Evolutionary conservation across 371 early-diverging fungal species (phyloP).

Genomic region (Coemansia sp.): DNA sequence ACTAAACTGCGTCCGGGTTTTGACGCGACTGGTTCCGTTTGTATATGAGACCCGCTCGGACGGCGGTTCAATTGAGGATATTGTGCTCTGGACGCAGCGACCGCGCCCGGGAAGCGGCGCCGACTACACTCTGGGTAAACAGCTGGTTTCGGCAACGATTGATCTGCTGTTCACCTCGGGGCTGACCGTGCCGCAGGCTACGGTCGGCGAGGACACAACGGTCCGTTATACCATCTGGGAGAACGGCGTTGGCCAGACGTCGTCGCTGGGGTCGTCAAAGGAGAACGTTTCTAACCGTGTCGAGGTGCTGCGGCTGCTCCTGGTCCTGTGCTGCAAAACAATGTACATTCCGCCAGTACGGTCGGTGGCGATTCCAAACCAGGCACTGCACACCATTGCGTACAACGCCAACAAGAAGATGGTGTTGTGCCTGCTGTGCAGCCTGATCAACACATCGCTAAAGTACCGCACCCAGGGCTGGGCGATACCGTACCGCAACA

Average conservation of each 20-base stretch:
- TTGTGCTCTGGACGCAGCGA: conserved; percentile 65
- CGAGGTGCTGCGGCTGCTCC: conserved; percentile 73
- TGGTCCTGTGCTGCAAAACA: conserved; percentile 71
- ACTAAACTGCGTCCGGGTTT: conserved; percentile 77
- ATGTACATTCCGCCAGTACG: conserved; percentile 74
- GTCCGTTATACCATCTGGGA: conserved; percentile 84
- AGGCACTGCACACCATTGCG: conserved; percentile 58
- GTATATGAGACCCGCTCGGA: conserved; percentile 66
- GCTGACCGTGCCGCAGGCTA: conserved; percentile 71
- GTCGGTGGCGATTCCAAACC: conserved; percentile 60
- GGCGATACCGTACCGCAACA: conserved; percentile 84
- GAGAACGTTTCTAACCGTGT: conserved; percentile 68
- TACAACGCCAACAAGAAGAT: conserved; percentile 70
- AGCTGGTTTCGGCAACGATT: conserved; percentile 53
- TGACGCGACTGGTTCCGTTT: conserved; percentile 82
- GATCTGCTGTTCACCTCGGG: conserved; percentile 74
- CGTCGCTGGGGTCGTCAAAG: conserved; percentile 65
- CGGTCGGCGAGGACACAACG: conserved; percentile 51
- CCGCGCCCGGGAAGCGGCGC: conserved; percentile 41
- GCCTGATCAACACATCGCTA: conserved; percentile 74
- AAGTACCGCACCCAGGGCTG: conserved; percentile 82
- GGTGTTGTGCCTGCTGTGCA: conserved; percentile 75
- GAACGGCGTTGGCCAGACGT: conserved; percentile 68
- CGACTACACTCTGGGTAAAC: conserved; percentile 52
- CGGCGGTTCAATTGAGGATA: conserved; percentile 60